phyloP scores from a whole-genome alignment of 2,329 filamentous ascomycete genomes.

The Aspergillus fischeri region DNA sequence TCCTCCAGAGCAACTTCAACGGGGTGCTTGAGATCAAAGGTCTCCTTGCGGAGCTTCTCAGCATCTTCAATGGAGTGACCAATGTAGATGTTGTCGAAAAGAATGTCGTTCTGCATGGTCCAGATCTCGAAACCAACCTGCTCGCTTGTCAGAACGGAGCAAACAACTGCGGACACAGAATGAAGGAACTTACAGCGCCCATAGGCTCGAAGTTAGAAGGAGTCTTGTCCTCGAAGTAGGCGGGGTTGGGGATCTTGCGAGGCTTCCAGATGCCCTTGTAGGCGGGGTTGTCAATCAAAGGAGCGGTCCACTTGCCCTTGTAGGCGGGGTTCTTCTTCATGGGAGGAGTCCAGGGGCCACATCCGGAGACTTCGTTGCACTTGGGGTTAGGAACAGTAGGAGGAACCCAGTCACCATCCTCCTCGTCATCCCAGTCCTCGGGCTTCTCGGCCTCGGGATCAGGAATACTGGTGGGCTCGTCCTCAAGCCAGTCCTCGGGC shows the following conservation, averaged over 20 bases:
- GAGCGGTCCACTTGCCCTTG: conserved; percentile 98
- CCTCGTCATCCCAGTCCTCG: conserved; percentile 99
- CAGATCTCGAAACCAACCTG: conserved; percentile 98
- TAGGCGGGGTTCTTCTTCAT: conserved; percentile 92
- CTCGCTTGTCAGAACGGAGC: not conserved
- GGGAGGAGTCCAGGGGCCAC: conserved; percentile 87
- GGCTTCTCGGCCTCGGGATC: conserved; percentile 97
- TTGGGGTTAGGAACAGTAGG: conserved; percentile 93
- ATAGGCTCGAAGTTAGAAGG: conserved; percentile 97
- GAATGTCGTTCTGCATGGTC: conserved; percentile 99
- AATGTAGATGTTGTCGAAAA: conserved; percentile 99
- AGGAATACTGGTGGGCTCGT: conserved; percentile 75
- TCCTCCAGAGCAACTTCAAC: conserved; percentile 77
- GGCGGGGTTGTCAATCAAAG: conserved; percentile 90
- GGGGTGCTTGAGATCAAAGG: conserved; percentile 82
- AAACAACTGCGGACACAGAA: not conserved
- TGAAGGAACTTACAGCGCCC: conserved; percentile 69
- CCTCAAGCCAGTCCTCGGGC: conserved; percentile 93
- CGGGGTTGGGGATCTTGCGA: conserved; percentile 93
- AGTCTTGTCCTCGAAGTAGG: conserved; percentile 95
- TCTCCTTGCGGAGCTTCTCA: conserved; percentile 80
- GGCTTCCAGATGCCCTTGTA: conserved; percentile 97
- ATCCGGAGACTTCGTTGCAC: conserved; percentile 88
- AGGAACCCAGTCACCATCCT: conserved; percentile 95
- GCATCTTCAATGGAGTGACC: conserved; percentile 94